These are phyloP conservation scores for Alopecurus myosuroides DNA, from an alignment of 176 grass and related monocot species.

Conservation along the genomic window DNA sequence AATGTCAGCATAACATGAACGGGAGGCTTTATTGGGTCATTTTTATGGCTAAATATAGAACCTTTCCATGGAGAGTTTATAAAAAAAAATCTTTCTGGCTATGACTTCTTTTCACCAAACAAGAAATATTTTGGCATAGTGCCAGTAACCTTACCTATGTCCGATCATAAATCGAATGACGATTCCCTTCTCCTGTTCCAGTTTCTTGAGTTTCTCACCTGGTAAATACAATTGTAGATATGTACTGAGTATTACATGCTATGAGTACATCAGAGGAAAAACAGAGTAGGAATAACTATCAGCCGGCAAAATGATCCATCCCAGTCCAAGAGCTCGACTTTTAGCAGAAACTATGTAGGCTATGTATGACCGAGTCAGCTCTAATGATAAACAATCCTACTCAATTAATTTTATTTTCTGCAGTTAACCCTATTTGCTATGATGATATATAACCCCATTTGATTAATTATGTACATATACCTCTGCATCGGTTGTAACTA, in stretches of 20 bases:
- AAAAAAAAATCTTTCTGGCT: background rate
- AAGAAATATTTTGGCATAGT: background rate
- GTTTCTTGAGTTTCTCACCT: conserved; percentile 80
- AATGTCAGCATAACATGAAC: background rate
- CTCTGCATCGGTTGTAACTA: conserved; percentile 21
- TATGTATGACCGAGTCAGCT: background rate
- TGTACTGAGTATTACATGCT: conserved; percentile 11
- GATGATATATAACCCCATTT: background rate
- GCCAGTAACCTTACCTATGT: conserved; percentile 58
- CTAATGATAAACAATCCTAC: background rate
- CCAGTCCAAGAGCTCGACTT: background rate
- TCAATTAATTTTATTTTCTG: background rate
- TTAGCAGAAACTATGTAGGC: background rate
- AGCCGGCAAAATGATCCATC: background rate
- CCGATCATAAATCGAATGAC: conserved; percentile 86
- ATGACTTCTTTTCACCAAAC: background rate
- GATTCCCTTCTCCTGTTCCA: conserved; percentile 87
- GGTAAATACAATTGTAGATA: background rate
- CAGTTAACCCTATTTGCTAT: background rate
- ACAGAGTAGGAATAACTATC: background rate
- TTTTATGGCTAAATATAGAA: background rate
- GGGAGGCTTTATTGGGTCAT: background rate
- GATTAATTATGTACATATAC: background rate
- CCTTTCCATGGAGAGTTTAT: background rate
- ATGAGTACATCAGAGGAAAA: background rate